Evolutionary conservation across 176 grass and related monocot genomes (phyloP), one percentile per base, ranked within the genome.

Genomic region (Poa annua): DNA sequence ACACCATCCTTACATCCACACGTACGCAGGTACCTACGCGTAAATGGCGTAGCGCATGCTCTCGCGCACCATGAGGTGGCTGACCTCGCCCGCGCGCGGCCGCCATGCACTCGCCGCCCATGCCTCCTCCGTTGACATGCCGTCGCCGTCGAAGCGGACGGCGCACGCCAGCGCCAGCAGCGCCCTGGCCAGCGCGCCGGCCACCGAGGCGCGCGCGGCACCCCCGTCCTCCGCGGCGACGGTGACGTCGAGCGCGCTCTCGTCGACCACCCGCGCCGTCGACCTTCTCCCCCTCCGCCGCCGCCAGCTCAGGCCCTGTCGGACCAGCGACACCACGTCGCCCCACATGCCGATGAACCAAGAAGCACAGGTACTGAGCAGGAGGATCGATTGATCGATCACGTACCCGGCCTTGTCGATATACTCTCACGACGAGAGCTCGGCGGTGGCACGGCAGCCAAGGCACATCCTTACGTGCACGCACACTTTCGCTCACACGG

Each of bases 21-120:
- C 3, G 4, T 24, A 49, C 34, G 33, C n/a, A 15, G 45, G 71
- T 56, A 22, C 20, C 84, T 93, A 93, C 35, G 77, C 86, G 80
- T 91, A 94, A 86, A 94, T 94, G 86, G 83, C 83, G 69, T 90
- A 94, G 83, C 92, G 83, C 92, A 94, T 94, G 88, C 88, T 90
- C 80, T 94, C 92, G 33, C 80, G 88, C 55, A 94, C 83, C 92
- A 94, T 86, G 80, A 94, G 86, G 79, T 94, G 83, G 83, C 83
- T 88, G 80, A 91, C 66, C 83, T 91, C 92, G 75, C 88, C 88
- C 77, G 88, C 88, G 48, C 86, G 86, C 24, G 81, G 92, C 2
- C 86, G 83, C 83, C 88, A 85, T 20, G 55, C 83, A 69, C 80
- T 85, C 15, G 80, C 86, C 16, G 79, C 80, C 83, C 86, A 85